phyloP scores from a whole-genome alignment of 345 rosid species.

The Acer campestre region DNA sequence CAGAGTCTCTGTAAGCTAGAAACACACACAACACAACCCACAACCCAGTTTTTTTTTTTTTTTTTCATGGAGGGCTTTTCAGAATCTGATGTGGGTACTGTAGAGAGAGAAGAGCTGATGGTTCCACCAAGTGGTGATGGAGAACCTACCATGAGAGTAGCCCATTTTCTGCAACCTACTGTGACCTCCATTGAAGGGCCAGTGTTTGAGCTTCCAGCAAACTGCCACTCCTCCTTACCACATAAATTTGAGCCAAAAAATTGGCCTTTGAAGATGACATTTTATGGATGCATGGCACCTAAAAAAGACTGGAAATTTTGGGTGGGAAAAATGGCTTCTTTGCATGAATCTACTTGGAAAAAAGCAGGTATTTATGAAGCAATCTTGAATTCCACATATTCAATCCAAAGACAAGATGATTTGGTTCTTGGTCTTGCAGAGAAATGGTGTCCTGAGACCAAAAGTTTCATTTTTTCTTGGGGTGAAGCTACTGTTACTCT shows the following conservation, averaged over 20 bases:
- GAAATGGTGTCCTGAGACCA: conserved; percentile 54
- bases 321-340: conserved; percentile 40
- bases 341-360: conserved; percentile 38
- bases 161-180: too few relatives aligned
- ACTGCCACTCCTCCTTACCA: conserved; percentile 16
- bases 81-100: too few relatives aligned
- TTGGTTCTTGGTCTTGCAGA: conserved; percentile 44
- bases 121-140: too few relatives aligned
- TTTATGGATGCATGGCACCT: conserved; percentile 42
- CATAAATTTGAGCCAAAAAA: conserved; percentile 17
- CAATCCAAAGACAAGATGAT: conserved; percentile 27
- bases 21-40: too few relatives aligned
- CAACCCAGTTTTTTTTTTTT: too few relatives aligned
- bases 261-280: conserved; percentile 25
- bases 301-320: conserved; percentile 39
- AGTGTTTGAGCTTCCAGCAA: conserved; percentile 26
- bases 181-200: conserved; percentile 16
- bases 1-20: too few relatives aligned
- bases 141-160: too few relatives aligned
- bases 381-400: conserved; percentile 42
- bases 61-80: too few relatives aligned
- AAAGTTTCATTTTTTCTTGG: conserved; percentile 59
- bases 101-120: too few relatives aligned
- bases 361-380: conserved; percentile 49
- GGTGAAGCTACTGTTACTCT: conserved; percentile 55